Evolutionary conservation across 176 grass and related monocot species (phyloP).

Genomic region (Alloteropsis semialata): DNA sequence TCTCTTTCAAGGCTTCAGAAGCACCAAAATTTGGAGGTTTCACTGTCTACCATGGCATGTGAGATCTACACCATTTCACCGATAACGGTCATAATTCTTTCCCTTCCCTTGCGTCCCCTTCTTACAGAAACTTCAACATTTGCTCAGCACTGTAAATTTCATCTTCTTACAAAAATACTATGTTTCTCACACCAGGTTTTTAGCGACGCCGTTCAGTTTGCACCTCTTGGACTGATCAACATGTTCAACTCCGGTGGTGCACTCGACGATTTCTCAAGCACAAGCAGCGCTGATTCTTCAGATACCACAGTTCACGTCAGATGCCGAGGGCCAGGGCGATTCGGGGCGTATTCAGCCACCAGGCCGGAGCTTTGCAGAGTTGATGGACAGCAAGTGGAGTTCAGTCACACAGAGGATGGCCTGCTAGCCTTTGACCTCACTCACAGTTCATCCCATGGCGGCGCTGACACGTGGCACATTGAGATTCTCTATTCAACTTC

Average conservation of each 20-base stretch:
- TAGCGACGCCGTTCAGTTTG: slow-evolving; percentile 13
- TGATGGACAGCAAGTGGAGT: slow-evolving; percentile 34
- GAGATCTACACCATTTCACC: slow-evolving; percentile 45
- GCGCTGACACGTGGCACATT: background rate
- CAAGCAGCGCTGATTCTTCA: slow-evolving; percentile 18
- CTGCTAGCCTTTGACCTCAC: slow-evolving; percentile 33
- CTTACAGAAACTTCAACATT: background rate
- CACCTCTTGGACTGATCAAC: slow-evolving; percentile 43
- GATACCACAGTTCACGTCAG: slow-evolving; percentile 22
- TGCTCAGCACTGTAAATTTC: background rate
- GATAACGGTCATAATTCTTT: slow-evolving; percentile 34
- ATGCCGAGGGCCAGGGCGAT: slow-evolving; percentile 37
- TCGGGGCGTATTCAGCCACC: slow-evolving; percentile 46
- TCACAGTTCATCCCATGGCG: background rate
- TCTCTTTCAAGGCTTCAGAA: slow-evolving; percentile 40
- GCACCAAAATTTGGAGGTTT: slow-evolving; percentile 27
- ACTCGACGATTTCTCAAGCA: slow-evolving; percentile 1
- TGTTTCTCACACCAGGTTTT: slow-evolving; percentile 25
- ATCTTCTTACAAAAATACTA: background rate
- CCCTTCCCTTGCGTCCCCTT: background rate
- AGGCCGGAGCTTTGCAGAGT: slow-evolving; percentile 34
- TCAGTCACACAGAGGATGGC: slow-evolving; percentile 21
- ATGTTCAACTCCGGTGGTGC: slow-evolving; percentile 69
- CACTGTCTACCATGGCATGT: slow-evolving; percentile 37
- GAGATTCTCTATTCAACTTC: slow-evolving; percentile 26